Conservation (phyloP, 768 basidiomycete species). For the Leucocoprinus sp. region DNA sequence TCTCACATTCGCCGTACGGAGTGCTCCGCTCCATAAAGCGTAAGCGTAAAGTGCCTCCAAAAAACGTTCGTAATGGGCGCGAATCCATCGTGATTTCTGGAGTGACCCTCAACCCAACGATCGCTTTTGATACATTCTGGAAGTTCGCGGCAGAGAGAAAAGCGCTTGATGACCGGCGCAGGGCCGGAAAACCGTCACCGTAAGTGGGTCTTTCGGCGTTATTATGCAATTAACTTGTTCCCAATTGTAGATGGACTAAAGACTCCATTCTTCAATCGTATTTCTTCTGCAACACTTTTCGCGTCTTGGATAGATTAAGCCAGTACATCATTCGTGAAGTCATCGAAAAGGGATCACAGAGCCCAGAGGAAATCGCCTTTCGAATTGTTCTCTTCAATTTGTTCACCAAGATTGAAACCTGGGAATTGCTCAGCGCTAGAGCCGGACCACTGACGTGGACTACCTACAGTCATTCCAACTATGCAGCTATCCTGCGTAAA, state of each 20-base stretch:
- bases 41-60: too few relatives aligned
- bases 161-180: conserved; percentile 46
- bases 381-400: conserved; percentile 63
- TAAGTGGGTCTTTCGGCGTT: conserved; percentile 18
- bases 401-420: conserved; percentile 68
- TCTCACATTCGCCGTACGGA: background rate
- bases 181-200: conserved; percentile 41
- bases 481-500: conserved; percentile 41
- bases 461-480: conserved; percentile 43
- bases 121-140: conserved; percentile 58
- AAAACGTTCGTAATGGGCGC: background rate
- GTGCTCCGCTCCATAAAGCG: too few relatives aligned
- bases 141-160: conserved; percentile 49
- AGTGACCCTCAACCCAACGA: conserved; percentile 33
- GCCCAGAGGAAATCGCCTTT: conserved; percentile 56
- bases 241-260: conserved; percentile 50
- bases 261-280: conserved; percentile 48
- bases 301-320: conserved; percentile 60
- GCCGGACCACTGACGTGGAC: conserved; percentile 58
- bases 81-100: conserved; percentile 29
- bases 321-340: conserved; percentile 67
- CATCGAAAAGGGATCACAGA: conserved; percentile 58
- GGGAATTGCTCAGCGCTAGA: conserved; percentile 45
- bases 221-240: background rate
- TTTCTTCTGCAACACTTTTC: conserved; percentile 69